phyloP scores from a whole-genome alignment of 225 moss, liverwort and hornwort genomes.

The Anthoceros angustus region DNA sequence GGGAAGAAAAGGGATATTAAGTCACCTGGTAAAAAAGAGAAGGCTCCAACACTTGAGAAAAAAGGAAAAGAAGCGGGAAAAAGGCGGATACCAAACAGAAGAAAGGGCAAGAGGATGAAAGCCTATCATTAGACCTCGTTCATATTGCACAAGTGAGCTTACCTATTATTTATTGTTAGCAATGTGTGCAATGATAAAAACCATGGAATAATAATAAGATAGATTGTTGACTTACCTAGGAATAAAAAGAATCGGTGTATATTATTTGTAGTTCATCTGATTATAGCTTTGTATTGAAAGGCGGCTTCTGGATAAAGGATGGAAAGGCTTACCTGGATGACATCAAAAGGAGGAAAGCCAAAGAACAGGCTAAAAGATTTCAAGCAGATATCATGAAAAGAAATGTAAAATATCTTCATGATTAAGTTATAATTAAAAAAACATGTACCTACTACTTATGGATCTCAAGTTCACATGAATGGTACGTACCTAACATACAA shows the following conservation, averaged over 20 bases:
- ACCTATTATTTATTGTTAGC: no score
- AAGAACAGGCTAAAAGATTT: background rate
- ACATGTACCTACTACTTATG: background rate
- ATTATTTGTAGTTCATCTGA: background rate
- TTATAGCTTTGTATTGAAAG: background rate
- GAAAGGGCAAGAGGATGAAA: background rate
- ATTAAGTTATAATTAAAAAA: background rate
- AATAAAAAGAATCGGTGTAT: background rate
- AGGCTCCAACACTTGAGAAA: background rate
- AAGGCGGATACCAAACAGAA: background rate
- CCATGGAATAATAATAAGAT: no score
- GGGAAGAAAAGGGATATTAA: background rate
- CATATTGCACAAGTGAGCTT: background rate
- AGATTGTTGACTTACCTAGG: no score
- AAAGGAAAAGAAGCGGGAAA: background rate
- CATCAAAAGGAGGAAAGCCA: background rate
- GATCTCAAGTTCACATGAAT: background rate
- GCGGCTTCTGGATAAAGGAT: constrained; percentile 1
- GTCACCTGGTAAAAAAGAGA: background rate
- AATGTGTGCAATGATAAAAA: no score
- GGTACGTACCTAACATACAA: background rate
- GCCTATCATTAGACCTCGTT: background rate
- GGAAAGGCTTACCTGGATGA: constrained; percentile 1
- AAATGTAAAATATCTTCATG: background rate
- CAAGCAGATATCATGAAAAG: background rate